phyloP scores from a whole-genome alignment of 208 protist species.

The Trichomonas tenax region DNA sequence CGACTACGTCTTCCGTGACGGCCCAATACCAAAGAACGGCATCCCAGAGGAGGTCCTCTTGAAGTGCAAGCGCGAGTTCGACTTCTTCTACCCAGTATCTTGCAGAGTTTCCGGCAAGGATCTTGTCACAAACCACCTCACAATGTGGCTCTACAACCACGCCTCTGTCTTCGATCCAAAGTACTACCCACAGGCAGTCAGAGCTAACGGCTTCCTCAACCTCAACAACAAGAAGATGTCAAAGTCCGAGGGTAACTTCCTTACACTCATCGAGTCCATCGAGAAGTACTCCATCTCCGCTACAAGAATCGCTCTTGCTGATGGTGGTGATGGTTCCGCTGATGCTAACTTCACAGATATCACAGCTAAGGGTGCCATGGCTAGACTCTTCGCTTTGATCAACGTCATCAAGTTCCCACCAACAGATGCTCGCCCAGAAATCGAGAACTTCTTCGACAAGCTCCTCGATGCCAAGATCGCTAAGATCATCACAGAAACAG shows the following conservation, averaged over 20 bases:
- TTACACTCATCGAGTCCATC: slow-evolving; percentile 61
- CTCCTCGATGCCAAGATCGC: slow-evolving; percentile 80
- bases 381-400: slow-evolving; percentile 71
- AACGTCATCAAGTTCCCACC: neutral
- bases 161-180: slow-evolving; percentile 67
- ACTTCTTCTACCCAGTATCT: slow-evolving; percentile 97
- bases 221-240: slow-evolving; percentile 98
- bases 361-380: slow-evolving; percentile 76
- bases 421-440: neutral
- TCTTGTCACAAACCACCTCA: slow-evolving; percentile 97
- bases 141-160: slow-evolving; percentile 98
- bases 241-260: slow-evolving; percentile 98
- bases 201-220: slow-evolving; percentile 94
- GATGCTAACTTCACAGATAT: slow-evolving; percentile 80
- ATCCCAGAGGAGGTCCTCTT: neutral
- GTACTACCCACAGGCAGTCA: slow-evolving; percentile 69
- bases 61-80: slow-evolving; percentile 78
- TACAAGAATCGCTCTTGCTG: slow-evolving; percentile 85
- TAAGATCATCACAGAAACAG: slow-evolving; percentile 57
- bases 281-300: slow-evolving; percentile 52
- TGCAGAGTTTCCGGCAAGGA: slow-evolving; percentile 96
- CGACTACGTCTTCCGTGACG: slow-evolving; percentile 18
- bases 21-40: neutral
- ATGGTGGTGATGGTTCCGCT: slow-evolving; percentile 88
- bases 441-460: slow-evolving; percentile 57